Evolutionary conservation across 805 yeast genomes (phyloP).

Genomic region (Millerozyma acaciae): DNA sequence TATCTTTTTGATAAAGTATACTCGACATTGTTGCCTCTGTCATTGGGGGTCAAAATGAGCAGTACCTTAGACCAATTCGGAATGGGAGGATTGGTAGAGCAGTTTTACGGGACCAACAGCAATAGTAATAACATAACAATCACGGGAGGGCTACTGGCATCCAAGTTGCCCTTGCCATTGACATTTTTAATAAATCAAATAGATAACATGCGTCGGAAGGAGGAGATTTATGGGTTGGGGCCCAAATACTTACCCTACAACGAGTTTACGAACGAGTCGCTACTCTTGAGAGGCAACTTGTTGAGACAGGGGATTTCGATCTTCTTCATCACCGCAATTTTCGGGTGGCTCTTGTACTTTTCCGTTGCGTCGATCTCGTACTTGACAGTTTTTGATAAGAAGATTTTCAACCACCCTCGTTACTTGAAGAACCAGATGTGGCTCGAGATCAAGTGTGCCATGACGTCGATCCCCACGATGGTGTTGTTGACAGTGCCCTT

Average conservation of each 20-base stretch:
- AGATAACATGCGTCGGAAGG: slow-evolving; percentile 23
- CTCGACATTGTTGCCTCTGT: slow-evolving; percentile 49
- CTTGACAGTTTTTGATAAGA: slow-evolving; percentile 75
- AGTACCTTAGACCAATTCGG: slow-evolving; percentile 10
- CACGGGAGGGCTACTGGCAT: slow-evolving; percentile 5
- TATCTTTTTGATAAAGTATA: slow-evolving; percentile 71
- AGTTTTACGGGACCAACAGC: slow-evolving; percentile 5
- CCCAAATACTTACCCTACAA: slow-evolving; percentile 58
- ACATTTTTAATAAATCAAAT: slow-evolving; percentile 12
- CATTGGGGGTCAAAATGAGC: slow-evolving; percentile 12
- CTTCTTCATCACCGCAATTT: slow-evolving; percentile 65
- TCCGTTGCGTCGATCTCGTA: slow-evolving; percentile 75
- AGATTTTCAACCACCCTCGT: slow-evolving; percentile 92
- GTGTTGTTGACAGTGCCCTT: slow-evolving; percentile 84
- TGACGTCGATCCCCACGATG: slow-evolving; percentile 85
- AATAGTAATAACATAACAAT: slow-evolving; percentile 10
- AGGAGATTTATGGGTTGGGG: slow-evolving; percentile 55
- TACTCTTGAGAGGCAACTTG: slow-evolving; percentile 67
- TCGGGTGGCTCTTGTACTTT: slow-evolving; percentile 84
- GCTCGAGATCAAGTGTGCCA: slow-evolving; percentile 75
- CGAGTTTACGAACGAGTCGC: slow-evolving; percentile 57
- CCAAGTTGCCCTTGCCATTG: slow-evolving; percentile 11
- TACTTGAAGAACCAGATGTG: slow-evolving; percentile 90
- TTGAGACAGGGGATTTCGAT: slow-evolving; percentile 69
- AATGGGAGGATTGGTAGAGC: slow-evolving; percentile 1